A percentile compares a stretch with the other conserved stretches of the same genome.
Evolutionary conservation across 345 rosid genomes (phyloP).

Genomic region (Barbarea vulgaris): DNA sequence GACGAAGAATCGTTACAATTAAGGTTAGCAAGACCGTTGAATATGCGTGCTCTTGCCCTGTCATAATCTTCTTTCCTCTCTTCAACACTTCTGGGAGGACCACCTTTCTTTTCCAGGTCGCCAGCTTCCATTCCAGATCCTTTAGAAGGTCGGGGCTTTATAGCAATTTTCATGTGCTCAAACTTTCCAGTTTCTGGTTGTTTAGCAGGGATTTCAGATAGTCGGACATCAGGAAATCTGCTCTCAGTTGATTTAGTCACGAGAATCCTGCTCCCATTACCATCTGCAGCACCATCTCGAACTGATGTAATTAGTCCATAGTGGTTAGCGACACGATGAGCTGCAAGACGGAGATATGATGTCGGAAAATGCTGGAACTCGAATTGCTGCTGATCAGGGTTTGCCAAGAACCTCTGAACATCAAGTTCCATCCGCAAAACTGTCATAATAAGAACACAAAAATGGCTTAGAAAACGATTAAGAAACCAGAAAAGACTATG

Average conservation of each 20-base stretch:
- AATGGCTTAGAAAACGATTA: background rate
- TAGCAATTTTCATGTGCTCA: constrained; percentile 62
- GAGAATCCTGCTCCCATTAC: constrained; percentile 58
- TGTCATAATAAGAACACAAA: constrained; percentile 31
- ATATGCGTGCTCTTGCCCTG: constrained; percentile 84
- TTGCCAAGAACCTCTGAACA: constrained; percentile 75
- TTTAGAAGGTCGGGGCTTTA: constrained; percentile 60
- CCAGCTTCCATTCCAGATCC: constrained; percentile 44
- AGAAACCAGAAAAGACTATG: background rate
- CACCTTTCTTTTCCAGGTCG: constrained; percentile 49
- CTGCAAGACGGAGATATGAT: constrained; percentile 90
- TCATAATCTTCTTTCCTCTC: constrained; percentile 95
- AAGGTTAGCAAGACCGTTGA: constrained; percentile 55
- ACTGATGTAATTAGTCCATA: constrained; percentile 81
- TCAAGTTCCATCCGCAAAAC: constrained; percentile 94
- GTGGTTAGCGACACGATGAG: constrained; percentile 92
- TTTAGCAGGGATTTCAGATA: constrained; percentile 72
- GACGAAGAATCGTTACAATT: constrained; percentile 50
- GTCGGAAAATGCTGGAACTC: constrained; percentile 92
- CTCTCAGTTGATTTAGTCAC: constrained; percentile 63
- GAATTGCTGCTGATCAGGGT: constrained; percentile 66
- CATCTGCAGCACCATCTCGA: constrained; percentile 67
- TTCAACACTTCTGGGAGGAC: constrained; percentile 65
- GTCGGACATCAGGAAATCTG: constrained; percentile 60
- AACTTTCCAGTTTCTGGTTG: constrained; percentile 61